These are phyloP conservation scores for Entomortierella beljakovae DNA, from an alignment of 192 early-diverging fungal species.

Conservation along the genomic window DNA sequence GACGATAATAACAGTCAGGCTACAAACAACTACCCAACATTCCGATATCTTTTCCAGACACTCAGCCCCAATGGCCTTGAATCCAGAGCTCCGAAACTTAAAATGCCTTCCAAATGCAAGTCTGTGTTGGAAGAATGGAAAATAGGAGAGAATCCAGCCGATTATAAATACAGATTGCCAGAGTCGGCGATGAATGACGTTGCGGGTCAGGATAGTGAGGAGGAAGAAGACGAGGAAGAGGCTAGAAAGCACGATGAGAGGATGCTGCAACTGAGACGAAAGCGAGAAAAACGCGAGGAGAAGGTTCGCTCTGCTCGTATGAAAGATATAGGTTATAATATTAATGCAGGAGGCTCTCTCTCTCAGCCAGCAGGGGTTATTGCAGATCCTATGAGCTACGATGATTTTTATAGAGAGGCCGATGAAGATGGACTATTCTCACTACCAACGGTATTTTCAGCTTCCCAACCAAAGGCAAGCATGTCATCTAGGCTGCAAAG, in stretches of 20 bases:
- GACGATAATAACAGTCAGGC: not conserved
- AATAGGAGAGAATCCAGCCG: not conserved
- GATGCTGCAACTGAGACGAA: conserved; percentile 8
- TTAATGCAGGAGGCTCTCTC: conserved; percentile 15
- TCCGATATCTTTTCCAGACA: conserved; percentile 24
- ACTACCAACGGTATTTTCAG: conserved; percentile 21
- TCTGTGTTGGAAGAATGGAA: conserved; percentile 20
- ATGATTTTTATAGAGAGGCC: not conserved
- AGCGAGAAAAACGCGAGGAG: conserved; percentile 14
- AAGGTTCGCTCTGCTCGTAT: not conserved
- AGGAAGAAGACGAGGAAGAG: conserved; percentile 12
- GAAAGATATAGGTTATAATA: conserved; percentile 20
- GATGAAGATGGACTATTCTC: conserved; percentile 37
- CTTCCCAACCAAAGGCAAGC: conserved; percentile 13
- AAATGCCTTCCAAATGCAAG: not conserved
- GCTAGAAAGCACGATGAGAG: conserved; percentile 3
- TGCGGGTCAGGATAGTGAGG: not conserved
- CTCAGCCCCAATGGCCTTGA: too few species aligned
- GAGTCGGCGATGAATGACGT: not conserved
- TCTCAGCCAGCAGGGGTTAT: conserved; percentile 23
- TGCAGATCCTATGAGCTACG: not conserved
- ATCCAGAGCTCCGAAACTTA: not conserved
- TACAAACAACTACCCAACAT: not conserved
- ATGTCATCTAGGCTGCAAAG: not conserved
- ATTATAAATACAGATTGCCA: conserved; percentile 2